Evolutionary conservation across 2,329 filamentous ascomycete genomes (phyloP), one percentile per base, ranked within the genome.

Genomic region (Amylocarpus encephaloides): DNA sequence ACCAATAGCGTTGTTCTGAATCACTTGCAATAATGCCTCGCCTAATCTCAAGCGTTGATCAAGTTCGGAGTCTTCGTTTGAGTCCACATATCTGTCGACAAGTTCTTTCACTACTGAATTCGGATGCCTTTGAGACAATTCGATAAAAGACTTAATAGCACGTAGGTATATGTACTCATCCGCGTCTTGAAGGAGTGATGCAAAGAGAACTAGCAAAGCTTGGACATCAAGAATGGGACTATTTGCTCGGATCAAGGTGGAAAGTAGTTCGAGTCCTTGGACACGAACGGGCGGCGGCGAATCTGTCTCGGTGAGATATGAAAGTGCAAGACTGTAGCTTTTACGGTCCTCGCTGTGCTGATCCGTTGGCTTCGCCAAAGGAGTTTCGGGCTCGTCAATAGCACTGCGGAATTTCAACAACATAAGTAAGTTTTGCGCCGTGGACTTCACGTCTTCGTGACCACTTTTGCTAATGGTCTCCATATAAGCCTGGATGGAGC

Each of bases 141-240:
- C 76, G 0, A 63, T 59, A 51, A 87, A 79, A 1, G 83, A 73
- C 54, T 80, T 80, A 53, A 89, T 79, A 13, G 81, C 78, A n/a
- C 80, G 76, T 2, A 85, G 70, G 59, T 86, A 85, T 53, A 88
- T 82, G 62, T 84, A 90, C 49, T 86, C 83, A 49, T 89, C 86
- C 5, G 75, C 71, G 43, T 86, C 83, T 52, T 77, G 74, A 1
- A 88, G 70, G 0, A 88, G 71, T 9, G 77, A 79, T 1, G 81
- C 80, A 47, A 88, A 71, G 1, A 87, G 71, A 5, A 84, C 77
- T 0, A 85, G 70, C 2, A 81, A 72, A 1, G 81, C 76, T 0
- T 80, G 79, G n/a, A 88, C 75, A 60, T 89, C 84, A 13, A 89
- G 64, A 9, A 83, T 70, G 0, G 81, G 66, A 38, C 80, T 80